Percentiles rank a stretch among this genome's conserved stretches.
Evolutionary conservation across 176 grass and related monocot genomes (phyloP).

Genomic region (Hordeum marinum): DNA sequence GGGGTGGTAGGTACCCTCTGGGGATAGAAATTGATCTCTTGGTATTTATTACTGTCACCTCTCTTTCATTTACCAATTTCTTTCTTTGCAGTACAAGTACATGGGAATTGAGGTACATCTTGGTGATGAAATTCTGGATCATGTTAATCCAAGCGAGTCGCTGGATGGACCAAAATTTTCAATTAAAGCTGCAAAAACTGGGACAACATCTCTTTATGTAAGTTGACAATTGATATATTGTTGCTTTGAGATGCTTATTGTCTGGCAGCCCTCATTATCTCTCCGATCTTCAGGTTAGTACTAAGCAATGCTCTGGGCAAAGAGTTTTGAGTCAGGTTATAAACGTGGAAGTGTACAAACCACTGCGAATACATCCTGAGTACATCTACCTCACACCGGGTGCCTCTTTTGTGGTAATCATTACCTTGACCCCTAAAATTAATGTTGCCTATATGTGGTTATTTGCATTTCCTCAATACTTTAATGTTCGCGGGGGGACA

Average conservation of each 20-base stretch:
- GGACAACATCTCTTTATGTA: conserved; percentile 88
- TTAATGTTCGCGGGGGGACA: neutral
- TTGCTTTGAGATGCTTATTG: conserved; percentile 19
- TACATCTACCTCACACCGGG: conserved; percentile 93
- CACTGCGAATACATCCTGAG: conserved; percentile 72
- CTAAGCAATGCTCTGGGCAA: conserved; percentile 59
- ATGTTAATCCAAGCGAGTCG: conserved; percentile 30
- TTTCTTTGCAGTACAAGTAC: conserved; percentile 76
- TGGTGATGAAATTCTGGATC: conserved; percentile 70
- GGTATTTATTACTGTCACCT: neutral
- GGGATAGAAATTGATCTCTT: neutral
- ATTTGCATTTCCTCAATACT: neutral
- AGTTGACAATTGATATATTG: conserved; percentile 36
- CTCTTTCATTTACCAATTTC: conserved; percentile 24
- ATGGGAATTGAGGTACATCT: conserved; percentile 80
- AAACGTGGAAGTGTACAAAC: conserved; percentile 87
- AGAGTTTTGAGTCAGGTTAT: conserved; percentile 87
- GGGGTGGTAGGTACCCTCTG: neutral
- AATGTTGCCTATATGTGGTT: conserved; percentile 3
- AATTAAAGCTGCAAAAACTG: conserved; percentile 63
- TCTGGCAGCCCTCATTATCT: conserved; percentile 13
- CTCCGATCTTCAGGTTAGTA: conserved; percentile 65
- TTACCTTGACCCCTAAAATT: conserved; percentile 1
- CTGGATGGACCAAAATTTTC: conserved; percentile 59
- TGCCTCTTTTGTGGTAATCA: conserved; percentile 85